Conservation (phyloP, 169 alveolate genomes). For the Eimeria acervulina region DNA sequence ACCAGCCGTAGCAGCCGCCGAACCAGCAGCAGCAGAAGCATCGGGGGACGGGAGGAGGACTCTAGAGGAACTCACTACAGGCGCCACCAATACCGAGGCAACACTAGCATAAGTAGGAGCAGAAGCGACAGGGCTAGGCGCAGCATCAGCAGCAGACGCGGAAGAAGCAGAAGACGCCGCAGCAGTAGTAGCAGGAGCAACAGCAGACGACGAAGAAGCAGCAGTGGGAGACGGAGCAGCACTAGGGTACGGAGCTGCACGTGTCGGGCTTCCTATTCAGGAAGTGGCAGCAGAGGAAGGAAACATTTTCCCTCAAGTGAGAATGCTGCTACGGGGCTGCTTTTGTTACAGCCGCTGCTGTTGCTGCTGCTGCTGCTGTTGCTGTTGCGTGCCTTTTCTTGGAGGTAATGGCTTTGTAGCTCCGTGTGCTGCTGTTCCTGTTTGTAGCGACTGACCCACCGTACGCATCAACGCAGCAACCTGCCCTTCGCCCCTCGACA, state of each 20-base stretch:
- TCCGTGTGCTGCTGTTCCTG: not conserved
- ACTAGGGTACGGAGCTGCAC: not conserved
- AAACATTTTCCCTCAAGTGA: not conserved
- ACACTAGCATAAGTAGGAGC: conserved; percentile 30
- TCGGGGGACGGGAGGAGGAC: too few relatives aligned
- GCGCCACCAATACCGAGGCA: not conserved
- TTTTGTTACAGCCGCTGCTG: not conserved
- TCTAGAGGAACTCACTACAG: not conserved
- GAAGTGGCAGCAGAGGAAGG: conserved; percentile 23
- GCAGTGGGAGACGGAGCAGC: conserved; percentile 2
- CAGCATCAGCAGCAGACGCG: not conserved
- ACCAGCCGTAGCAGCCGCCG: conserved; percentile 30
- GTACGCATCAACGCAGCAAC: not conserved
- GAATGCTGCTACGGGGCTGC: not conserved
- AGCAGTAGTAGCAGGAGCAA: not conserved
- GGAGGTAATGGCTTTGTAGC: not conserved
- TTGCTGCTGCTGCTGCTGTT: not conserved
- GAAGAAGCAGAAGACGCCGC: not conserved
- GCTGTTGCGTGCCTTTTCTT: not conserved
- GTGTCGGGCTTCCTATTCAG: not conserved
- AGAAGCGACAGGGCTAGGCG: conserved; percentile 24
- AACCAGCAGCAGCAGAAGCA: not conserved
- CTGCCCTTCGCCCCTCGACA: not conserved
- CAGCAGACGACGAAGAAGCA: not conserved
- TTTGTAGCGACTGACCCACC: conserved; percentile 10